These are phyloP conservation scores for Fusarium newnesense DNA, from an alignment of 2,329 filamentous ascomycete genomes.

Conservation along the genomic window DNA sequence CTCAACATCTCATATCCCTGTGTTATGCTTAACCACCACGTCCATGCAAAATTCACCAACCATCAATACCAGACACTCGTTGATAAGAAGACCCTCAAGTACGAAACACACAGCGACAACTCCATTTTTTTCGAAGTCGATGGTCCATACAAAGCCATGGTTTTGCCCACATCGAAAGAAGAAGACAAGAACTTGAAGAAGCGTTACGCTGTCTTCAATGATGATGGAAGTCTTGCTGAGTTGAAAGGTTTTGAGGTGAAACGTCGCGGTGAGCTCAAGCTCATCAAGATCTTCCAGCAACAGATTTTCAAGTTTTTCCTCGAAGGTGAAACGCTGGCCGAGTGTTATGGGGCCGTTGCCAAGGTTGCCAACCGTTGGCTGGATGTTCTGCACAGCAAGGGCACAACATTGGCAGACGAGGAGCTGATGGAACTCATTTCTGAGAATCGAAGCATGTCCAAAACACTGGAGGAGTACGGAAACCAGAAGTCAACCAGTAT, in stretches of 20 bases:
- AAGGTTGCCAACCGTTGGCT: slow-evolving; percentile 97
- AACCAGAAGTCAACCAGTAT: slow-evolving; percentile 98
- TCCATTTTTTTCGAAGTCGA: slow-evolving; percentile 99
- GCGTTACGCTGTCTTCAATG: slow-evolving; percentile 98
- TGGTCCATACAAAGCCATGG: slow-evolving; percentile 97
- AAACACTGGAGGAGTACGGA: slow-evolving; percentile 96
- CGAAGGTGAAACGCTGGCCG: slow-evolving; percentile 84
- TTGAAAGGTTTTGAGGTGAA: slow-evolving; percentile 98
- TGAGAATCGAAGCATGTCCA: slow-evolving; percentile 98
- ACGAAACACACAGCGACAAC: slow-evolving; percentile 98
- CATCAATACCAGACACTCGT: slow-evolving; percentile 94
- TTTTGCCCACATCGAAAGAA: slow-evolving; percentile 96
- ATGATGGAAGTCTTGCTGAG: slow-evolving; percentile 94
- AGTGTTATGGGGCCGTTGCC: slow-evolving; percentile 91
- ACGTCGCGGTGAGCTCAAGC: slow-evolving; percentile 94
- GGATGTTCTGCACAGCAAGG: slow-evolving; percentile 90
- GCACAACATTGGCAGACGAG: slow-evolving; percentile 90
- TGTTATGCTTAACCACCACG: slow-evolving; percentile 98
- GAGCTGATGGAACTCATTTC: slow-evolving; percentile 99
- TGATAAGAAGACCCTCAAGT: slow-evolving; percentile 83
- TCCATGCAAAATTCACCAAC: slow-evolving; percentile 95
- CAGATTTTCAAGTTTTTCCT: slow-evolving; percentile 99
- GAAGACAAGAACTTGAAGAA: slow-evolving; percentile 99
- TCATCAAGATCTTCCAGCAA: slow-evolving; percentile 99
- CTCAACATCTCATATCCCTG: slow-evolving; percentile 96